Evolutionary conservation across 164 flowering plant genomes (phyloP).

Genomic region (Stephania japonica): DNA sequence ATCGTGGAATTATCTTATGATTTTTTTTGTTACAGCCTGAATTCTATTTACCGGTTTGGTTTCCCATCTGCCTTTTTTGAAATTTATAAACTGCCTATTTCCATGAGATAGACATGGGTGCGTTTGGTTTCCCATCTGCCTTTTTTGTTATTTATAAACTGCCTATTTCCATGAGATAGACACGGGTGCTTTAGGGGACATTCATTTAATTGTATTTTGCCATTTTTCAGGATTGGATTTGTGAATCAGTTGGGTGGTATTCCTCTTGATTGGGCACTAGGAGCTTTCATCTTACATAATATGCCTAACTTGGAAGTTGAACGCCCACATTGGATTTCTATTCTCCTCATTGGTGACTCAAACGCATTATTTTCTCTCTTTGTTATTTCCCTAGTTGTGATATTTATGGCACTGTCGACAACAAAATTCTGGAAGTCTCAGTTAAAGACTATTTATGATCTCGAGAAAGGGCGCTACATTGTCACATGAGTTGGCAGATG

Average conservation of each 20-base stretch:
- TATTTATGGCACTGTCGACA: slow-evolving; percentile 47
- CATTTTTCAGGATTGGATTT: slow-evolving; percentile 51
- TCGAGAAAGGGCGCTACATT: slow-evolving; percentile 60
- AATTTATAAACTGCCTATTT: neutral
- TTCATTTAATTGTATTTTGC: neutral
- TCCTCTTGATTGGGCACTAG: slow-evolving; percentile 95
- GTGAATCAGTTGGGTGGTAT: slow-evolving; percentile 62
- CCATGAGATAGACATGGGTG: neutral
- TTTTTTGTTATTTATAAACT: neutral
- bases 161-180: neutral
- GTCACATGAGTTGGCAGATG: slow-evolving; percentile 6
- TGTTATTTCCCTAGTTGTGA: slow-evolving; percentile 30
- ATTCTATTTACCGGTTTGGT: neutral
- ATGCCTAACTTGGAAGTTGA: slow-evolving; percentile 19
- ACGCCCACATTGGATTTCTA: slow-evolving; percentile 30
- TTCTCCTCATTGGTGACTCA: slow-evolving; percentile 32
- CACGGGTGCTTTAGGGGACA: neutral
- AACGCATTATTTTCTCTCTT: slow-evolving; percentile 36
- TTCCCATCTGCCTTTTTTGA: neutral
- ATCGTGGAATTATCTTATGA: neutral
- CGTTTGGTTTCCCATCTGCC: too few relatives aligned
- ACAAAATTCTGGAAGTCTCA: slow-evolving; percentile 75
- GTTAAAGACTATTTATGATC: slow-evolving; percentile 81
- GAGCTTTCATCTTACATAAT: slow-evolving; percentile 81
- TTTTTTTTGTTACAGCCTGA: neutral